phyloP scores from a whole-genome alignment of 371 early-diverging fungal species.

The Lichtheimia corymbifera region DNA sequence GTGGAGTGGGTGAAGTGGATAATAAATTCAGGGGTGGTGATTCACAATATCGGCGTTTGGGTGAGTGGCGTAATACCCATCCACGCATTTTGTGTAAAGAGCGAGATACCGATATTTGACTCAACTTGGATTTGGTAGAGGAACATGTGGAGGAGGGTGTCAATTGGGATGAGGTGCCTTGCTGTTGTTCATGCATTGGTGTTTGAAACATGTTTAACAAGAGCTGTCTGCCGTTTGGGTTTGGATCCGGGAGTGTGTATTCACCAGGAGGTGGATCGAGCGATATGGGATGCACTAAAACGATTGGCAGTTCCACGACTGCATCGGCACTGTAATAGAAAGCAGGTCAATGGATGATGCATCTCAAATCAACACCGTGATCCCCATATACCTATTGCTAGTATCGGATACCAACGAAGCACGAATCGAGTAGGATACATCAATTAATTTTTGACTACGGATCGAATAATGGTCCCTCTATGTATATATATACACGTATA shows the following conservation, averaged over 20 bases:
- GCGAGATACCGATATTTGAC: neutral
- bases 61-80: no score
- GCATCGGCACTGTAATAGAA: constrained; percentile 15
- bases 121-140: neutral
- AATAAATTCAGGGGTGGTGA: no score
- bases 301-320: constrained; percentile 27
- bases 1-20: neutral
- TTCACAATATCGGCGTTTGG: no score
- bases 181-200: no score
- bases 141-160: neutral
- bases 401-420: constrained; percentile 18
- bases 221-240: neutral
- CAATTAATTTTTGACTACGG: constrained; percentile 22
- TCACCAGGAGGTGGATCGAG: constrained; percentile 36
- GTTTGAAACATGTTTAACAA: neutral
- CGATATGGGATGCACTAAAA: constrained; percentile 34
- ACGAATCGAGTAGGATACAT: constrained; percentile 25
- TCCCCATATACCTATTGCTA: constrained; percentile 10
- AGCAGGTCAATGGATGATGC: no score
- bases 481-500: neutral
- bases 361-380: no score
- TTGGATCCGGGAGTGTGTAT: constrained; percentile 1
- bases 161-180: neutral
- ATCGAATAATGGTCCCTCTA: constrained; percentile 21
- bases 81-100: no score